Evolutionary conservation across 306 rosid species (phyloP).

Genomic region (Quercus rubra): DNA sequence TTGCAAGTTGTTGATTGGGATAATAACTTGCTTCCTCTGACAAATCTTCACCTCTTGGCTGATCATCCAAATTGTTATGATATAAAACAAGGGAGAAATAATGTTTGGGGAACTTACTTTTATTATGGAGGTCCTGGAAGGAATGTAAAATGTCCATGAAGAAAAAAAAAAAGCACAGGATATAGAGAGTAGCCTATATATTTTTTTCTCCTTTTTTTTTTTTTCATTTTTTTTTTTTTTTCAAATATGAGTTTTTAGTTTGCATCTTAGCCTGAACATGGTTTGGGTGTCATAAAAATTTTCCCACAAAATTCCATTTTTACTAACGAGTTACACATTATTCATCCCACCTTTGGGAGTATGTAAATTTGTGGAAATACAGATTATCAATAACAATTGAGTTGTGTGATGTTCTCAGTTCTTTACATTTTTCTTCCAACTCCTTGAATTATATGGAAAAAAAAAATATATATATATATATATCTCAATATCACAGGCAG

Average conservation of each 20-base stretch:
- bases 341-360: slow-evolving; percentile 32
- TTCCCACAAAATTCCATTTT: slow-evolving; percentile 20
- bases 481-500: background rate
- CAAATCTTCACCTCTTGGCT: slow-evolving; percentile 71
- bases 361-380: slow-evolving; percentile 48
- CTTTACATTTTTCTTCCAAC: slow-evolving; percentile 2
- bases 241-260: slow-evolving; percentile 19
- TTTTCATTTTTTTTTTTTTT: background rate
- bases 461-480: background rate
- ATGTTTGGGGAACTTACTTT: slow-evolving; percentile 93
- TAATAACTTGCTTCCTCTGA: slow-evolving; percentile 77
- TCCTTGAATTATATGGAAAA: background rate
- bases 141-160: slow-evolving; percentile 85
- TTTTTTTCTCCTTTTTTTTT: background rate
- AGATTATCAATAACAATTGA: slow-evolving; percentile 31
- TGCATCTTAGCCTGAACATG: slow-evolving; percentile 27
- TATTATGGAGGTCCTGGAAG: slow-evolving; percentile 99
- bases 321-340: slow-evolving; percentile 23
- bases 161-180: slow-evolving; percentile 5
- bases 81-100: slow-evolving; percentile 67
- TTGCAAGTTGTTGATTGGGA: slow-evolving; percentile 96
- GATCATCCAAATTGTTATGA: slow-evolving; percentile 93
- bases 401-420: slow-evolving; percentile 15
- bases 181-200: slow-evolving; percentile 7
- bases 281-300: slow-evolving; percentile 36